Percentiles rank a stretch among this genome's conserved stretches.
Conservation (phyloP, 345 rosid genomes). For the Eucalyptus paniculata region DNA sequence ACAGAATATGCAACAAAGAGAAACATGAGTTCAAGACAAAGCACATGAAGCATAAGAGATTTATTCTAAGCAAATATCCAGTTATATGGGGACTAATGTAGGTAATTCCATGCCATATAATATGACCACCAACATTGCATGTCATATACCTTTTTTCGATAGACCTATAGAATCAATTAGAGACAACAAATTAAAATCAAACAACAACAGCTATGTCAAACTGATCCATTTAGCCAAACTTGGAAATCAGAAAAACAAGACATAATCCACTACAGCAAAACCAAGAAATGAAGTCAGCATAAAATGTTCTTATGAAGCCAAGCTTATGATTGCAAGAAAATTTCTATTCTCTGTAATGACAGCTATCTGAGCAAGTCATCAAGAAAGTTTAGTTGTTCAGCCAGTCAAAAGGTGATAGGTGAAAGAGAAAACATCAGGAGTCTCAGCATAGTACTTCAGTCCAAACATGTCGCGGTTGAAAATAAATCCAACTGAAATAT, state of each 20-base stretch:
- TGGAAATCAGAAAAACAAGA: not conserved
- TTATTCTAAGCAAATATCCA: not conserved
- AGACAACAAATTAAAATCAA: not conserved
- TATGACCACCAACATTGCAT: not conserved
- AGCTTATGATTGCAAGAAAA: not conserved
- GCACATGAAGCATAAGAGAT: not conserved
- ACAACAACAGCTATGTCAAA: not conserved
- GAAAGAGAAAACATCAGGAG: not conserved
- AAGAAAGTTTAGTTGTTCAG: not conserved
- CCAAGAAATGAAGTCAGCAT: not conserved
- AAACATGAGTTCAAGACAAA: not conserved
- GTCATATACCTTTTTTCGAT: not conserved
- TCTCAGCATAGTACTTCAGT: not conserved
- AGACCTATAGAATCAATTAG: not conserved
- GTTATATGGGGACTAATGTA: not conserved
- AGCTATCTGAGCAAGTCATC: not conserved
- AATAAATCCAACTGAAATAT: not conserved
- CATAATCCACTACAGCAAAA: not conserved
- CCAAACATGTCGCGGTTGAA: not conserved
- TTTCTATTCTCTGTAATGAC: not conserved
- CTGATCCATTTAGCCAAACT: not conserved
- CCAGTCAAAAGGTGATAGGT: not conserved
- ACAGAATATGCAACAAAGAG: not conserved
- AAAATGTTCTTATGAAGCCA: not conserved
- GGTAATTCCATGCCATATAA: not conserved